These are phyloP conservation scores for Torulaspora quercuum DNA, from an alignment of 805 yeast species.

Conservation along the genomic window DNA sequence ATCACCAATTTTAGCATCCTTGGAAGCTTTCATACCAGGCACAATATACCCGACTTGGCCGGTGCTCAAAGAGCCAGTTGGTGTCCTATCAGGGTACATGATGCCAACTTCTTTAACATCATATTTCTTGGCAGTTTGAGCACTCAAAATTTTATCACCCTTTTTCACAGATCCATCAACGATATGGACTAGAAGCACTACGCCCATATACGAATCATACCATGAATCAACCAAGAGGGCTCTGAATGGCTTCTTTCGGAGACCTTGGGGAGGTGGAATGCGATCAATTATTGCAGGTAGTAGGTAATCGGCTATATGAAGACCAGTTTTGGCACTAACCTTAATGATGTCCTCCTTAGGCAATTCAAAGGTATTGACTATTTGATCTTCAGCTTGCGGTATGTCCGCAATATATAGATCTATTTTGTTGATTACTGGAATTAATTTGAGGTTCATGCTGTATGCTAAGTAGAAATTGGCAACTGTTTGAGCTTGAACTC, in stretches of 20 bases:
- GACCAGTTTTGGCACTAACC: slow-evolving; percentile 90
- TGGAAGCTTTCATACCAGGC: slow-evolving; percentile 89
- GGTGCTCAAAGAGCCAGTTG: slow-evolving; percentile 62
- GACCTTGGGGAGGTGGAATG: slow-evolving; percentile 77
- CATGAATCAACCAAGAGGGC: slow-evolving; percentile 82
- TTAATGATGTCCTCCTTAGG: slow-evolving; percentile 69
- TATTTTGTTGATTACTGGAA: slow-evolving; percentile 89
- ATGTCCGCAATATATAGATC: slow-evolving; percentile 83
- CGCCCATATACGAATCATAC: slow-evolving; percentile 93
- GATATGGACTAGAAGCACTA: slow-evolving; percentile 74
- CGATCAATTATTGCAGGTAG: slow-evolving; percentile 77
- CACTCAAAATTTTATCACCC: slow-evolving; percentile 74
- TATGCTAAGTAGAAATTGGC: slow-evolving; percentile 92
- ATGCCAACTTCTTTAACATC: slow-evolving; percentile 93
- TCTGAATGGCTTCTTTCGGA: slow-evolving; percentile 55
- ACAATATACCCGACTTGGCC: slow-evolving; percentile 95
- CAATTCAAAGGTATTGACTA: slow-evolving; percentile 79
- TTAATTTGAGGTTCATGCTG: slow-evolving; percentile 71
- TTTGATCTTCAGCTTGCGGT: slow-evolving; percentile 74
- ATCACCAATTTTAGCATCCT: slow-evolving; percentile 89
- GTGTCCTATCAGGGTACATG: slow-evolving; percentile 84
- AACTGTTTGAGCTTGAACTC: slow-evolving; percentile 98
- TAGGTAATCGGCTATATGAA: slow-evolving; percentile 64
- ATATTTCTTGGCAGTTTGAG: slow-evolving; percentile 69
- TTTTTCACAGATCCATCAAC: slow-evolving; percentile 77